Evolutionary conservation across 768 basidiomycete species (phyloP), one percentile per base, ranked within the genome.

Genomic region (Termitomyces sp.): DNA sequence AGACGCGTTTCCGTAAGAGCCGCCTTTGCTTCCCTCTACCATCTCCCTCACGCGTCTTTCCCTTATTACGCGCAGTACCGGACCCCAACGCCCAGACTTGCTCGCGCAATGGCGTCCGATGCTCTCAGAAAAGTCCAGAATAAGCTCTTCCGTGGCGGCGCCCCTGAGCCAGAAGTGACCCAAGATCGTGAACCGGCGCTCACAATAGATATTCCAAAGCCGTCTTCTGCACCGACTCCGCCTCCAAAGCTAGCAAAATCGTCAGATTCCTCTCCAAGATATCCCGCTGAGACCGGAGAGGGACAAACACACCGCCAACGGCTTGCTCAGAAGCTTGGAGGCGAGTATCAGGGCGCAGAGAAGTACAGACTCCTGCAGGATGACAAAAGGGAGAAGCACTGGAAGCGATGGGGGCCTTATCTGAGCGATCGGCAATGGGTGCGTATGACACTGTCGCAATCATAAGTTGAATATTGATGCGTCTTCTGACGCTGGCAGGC

Each of bases 331-430:
- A 75, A 76, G 59, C 78, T 96, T 36, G 92, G 92, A 1, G 67
- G 76, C 4, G 78, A 87, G 38, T 98, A 96, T 72, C 83, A 87
- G 55, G 91, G 92, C 13, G 85, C 84, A 24, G 96, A 99, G 77
- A 86, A 86, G 65, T 80, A 90, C 73, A 85, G 96, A 53, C 84
- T 99, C n/a, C 76, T 86, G 53, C 91, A 98, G 68, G 92, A 94
- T 65, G 87, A 83, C 60, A 79, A 81, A 54, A 89, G 85, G 66
- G 88, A 92, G 65, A 82, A 82, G 54, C 96, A 98, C 74, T 99
- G 97, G 97, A 98, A 98, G 76, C 83, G 93, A 67, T 98, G 96
- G 96, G 97, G 97, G 20, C 97, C 97, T 16, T 99, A 99, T 78
- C 83, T 99, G 56, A 90, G 89, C 61, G 97, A 99, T 75, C 83